Base-by-base conservation (phyloP, 108 stramenopile species). In the Nitzschia sp. region DNA sequence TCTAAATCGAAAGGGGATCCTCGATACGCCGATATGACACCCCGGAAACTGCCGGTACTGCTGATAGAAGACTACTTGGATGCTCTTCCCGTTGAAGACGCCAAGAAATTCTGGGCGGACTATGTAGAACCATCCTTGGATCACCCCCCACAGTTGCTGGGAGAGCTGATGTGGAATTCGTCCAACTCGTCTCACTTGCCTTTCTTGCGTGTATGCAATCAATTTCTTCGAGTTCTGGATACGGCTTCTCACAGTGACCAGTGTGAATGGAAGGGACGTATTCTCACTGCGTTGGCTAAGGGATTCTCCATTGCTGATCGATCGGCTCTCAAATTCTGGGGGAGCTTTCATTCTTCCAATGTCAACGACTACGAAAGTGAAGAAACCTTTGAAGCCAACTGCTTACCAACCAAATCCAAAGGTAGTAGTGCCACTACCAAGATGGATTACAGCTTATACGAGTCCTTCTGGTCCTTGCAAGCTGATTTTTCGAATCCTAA, bases 391-490 rank as follows among this genome's bases (percentile, higher is more conserved):
- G 15, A 69, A 22, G 69, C 21, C 1, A 27, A 66, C 6, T 63
- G 71, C 41, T 34, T 47, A 50, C 22, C 38, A 22, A 54, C 22
- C n/a, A 50, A n/a, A 2, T 32, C 52, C 3, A 58, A 34, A 30
- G 2, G 52, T 9, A 15, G 16, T 29, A 48, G 69, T 17, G 13
- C 59, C 3, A 44, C 19, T 25, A 66, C 41, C 3, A 22, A 44
- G 16, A n/a, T 81, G 25, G 71, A 76, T 34, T 90, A 88, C 69
- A 72, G 58, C 11, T 72, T 90, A 23, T 93, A 93, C 67, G 54
- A 76, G 59, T 79, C 83, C 16, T 90, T 93, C 72, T 93, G 92
- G 92, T 80, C 75, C 6, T 25, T 93, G 25, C 92, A 93, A 80
- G 72, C 79, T 56, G 84, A 85, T 19, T 89, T 93, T 71, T 68